phyloP scores from a whole-genome alignment of 208 protist species.

The Leptomonas pyrrhocoris region DNA sequence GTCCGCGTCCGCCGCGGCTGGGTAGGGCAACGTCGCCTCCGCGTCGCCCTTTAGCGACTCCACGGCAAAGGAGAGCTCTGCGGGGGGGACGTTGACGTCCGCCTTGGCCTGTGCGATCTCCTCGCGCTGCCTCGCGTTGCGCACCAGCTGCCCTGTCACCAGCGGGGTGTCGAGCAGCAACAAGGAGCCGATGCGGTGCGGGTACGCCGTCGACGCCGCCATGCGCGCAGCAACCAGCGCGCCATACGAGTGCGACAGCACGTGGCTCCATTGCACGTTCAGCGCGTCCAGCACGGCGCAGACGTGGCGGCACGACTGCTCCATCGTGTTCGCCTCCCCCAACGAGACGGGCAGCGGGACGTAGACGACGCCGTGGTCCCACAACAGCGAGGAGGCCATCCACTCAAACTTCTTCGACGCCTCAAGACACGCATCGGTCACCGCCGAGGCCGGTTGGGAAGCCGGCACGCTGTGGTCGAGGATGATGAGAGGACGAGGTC shows the following conservation, averaged over 20 bases:
- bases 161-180: constrained; percentile 80
- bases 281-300: constrained; percentile 80
- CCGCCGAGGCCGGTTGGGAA: constrained; percentile 15
- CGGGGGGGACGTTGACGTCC: constrained; percentile 79
- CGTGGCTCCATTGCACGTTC: constrained; percentile 79
- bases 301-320: constrained; percentile 62
- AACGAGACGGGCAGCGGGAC: constrained; percentile 55
- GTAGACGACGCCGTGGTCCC: constrained; percentile 80
- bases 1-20: constrained; percentile 40
- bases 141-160: constrained; percentile 58
- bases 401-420: constrained; percentile 63
- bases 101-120: constrained; percentile 69
- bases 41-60: constrained; percentile 48
- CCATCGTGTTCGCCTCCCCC: constrained; percentile 50
- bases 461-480: constrained; percentile 64
- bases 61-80: constrained; percentile 66
- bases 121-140: constrained; percentile 52
- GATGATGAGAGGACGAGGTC: constrained; percentile 81
- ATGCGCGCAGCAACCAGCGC: constrained; percentile 79
- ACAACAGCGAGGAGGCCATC: constrained; percentile 63
- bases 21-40: constrained; percentile 52
- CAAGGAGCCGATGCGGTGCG: constrained; percentile 75
- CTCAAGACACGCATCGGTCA: constrained; percentile 13
- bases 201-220: constrained; percentile 54
- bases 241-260: constrained; percentile 79